Percentiles rank a stretch among this genome's conserved stretches.
phyloP scores from a whole-genome alignment of 306 rosid species.

The Cyamopsis tetragonoloba region DNA sequence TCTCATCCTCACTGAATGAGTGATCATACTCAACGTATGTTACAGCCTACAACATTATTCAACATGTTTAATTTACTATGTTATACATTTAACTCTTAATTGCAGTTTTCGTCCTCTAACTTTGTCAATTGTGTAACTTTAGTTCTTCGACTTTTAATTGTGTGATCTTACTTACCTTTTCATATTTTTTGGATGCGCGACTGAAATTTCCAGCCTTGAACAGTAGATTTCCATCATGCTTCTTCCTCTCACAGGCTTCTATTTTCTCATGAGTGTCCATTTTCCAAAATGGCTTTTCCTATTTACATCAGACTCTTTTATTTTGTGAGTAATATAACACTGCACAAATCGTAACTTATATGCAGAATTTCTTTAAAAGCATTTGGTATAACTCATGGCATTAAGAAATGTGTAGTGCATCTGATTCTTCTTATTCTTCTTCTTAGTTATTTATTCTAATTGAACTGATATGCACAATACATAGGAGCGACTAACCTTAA shows the following conservation, averaged over 20 bases:
- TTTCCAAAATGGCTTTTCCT: constrained; percentile 71
- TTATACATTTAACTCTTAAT: neutral
- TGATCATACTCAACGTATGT: constrained; percentile 54
- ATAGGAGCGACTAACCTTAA: constrained; percentile 40
- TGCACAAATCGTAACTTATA: too few relatives aligned
- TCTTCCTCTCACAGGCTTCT: constrained; percentile 59
- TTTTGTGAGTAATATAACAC: neutral
- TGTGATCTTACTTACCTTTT: constrained; percentile 41
- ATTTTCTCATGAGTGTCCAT: constrained; percentile 54
- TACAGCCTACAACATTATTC: constrained; percentile 39
- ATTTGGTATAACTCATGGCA: too few relatives aligned
- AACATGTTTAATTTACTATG: neutral
- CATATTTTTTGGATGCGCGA: constrained; percentile 53
- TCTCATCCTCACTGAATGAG: constrained; percentile 50
- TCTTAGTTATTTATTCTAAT: neutral
- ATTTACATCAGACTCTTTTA: constrained; percentile 10
- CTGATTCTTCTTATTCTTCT: too few relatives aligned
- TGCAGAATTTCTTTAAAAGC: too few relatives aligned
- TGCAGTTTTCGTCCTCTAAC: too few relatives aligned
- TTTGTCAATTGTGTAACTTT: too few relatives aligned
- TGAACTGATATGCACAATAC: neutral
- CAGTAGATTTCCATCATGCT: constrained; percentile 49
- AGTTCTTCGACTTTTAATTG: too few relatives aligned
- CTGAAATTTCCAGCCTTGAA: constrained; percentile 49
- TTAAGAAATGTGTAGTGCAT: too few relatives aligned